Evolutionary conservation across 495 filamentous ascomycete genomes (phyloP), one percentile per base, ranked within the genome.

Genomic region (Immersiella caudata): DNA sequence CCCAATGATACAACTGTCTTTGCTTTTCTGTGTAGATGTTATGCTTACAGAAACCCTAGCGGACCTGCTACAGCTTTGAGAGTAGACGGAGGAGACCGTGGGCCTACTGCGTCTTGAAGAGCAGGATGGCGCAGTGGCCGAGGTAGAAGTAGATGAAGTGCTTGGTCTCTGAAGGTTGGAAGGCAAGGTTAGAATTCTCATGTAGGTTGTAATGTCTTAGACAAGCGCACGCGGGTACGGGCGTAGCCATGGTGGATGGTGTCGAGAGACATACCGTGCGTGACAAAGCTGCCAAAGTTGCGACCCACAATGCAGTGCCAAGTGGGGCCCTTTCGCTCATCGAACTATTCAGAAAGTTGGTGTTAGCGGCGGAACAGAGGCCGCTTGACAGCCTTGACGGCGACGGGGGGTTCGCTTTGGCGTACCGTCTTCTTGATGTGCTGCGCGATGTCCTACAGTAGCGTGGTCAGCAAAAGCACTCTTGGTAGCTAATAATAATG

Each of bases 91-190:
- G 52, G 68, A 70, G 64, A 36, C 21, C 64, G 58, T 64, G 68
- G 52, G 52, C 64, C 64, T 87, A 97, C 85, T 97, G 94, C 25
- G 95, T 99, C 87, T 99, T 99, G 88, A 98, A 99, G 63, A 99
- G 89, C 52, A 99, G 89, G 74, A 99, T 97, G 21, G 95, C 95
- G 78, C 92, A 97, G 84, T 97, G 95, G 58, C 95, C 95, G 67
- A 98, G 91, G 82, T 98, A 98, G 86, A 99, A 99, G 84, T 99
- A 99, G 77, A 98, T 97, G 83, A 99, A 99, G 80, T 99, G 95
- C 81, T 97, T 97, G 50, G 95, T 97, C 78, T 99, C 94, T 97
- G 81, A 35, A 6, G 14, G 25, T 35, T 35, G 26, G 18, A 1
- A 21, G 7, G 11, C 8, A 22, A 6, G 26, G 54, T 60, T 63